Evolutionary conservation across 345 rosid genomes (phyloP), one percentile per base, ranked within the genome.

Genomic region (Turritis glabra): DNA sequence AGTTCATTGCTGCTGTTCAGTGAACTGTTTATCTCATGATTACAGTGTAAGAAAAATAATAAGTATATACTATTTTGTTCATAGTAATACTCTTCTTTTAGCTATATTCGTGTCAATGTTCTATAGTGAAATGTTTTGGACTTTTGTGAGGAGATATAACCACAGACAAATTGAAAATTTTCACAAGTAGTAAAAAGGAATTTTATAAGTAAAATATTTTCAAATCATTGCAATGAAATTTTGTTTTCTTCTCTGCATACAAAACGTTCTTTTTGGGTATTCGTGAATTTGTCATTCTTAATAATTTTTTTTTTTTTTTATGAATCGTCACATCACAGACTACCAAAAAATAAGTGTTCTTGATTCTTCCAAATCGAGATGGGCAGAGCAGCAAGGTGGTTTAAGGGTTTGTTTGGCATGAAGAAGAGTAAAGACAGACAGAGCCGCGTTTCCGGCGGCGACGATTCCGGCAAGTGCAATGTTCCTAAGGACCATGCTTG

Each of bases 301-400:
- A 26, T 32, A 55, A 21, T 67, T 21, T 63, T 18, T 68, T 43
- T 62, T 11, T 37, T 4, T 37, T 37, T 37, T 37, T 3, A 21
- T 37, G 61, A 75, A 68, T 75, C 47, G 21, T 59, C 55, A 48
- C 55, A 48, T 78, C 71, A 72, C 53, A 79, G 66, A 83, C 8
- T 70, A 52, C 54, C 23, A 46, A 60, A 5, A 30, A 18, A 40
- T n/a, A 64, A 40, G 38, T 47, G 54, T 54, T 51, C 18, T 37
- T 70, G 62, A 67, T 19, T 58, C 52, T 67, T 70, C 48, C 26
- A 50, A 9, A 33, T 46, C 32, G 48, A 78, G 47, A 90, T 93
- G 97, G 97, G 92, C 0, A 87, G 78, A 79, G 89, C 85, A 44
- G 26, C 83, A 4, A 88, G 84, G 77, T 93, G 98, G 96, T 64